Evolutionary conservation across 805 yeast genomes (phyloP), one percentile per base, ranked within the genome.

Genomic region (Starmerella khaoyaiensis): DNA sequence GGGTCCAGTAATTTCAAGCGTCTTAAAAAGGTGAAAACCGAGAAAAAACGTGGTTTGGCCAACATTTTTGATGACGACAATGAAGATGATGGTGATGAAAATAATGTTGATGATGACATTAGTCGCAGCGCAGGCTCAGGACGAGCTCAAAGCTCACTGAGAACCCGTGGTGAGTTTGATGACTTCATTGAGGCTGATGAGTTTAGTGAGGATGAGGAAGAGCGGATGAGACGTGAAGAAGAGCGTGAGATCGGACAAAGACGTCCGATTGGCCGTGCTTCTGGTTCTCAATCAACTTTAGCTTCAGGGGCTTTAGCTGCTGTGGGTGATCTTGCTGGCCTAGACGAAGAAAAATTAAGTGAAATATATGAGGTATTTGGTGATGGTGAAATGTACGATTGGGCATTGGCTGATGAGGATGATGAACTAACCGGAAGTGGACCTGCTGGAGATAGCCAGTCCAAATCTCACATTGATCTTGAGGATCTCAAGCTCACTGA

Each of bases 141-240:
- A 6, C 37, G 12, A n/a, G 33, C 5, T 18, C 33, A 17, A 43
- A 46, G 18, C 50, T 47, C 35, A 44, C 55, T 39, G 59, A 60
- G 52, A n/a, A n/a, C n/a, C n/a, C 63, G 58, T 29, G 94, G 84
- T 54, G 97, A 90, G 58, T 74, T 87, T 51, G 98, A 84, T 56
- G 98, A 86, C 55, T 90, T 90, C 61, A 90, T 90, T 49, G 98
- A 87, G 60, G 96, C 87, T 44, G 98, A 90, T 59, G 96, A 86
- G 57, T 79, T 79, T 53, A 45, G 49, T 35, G 50, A 46, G 16
- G 81, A 93, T 7, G 96, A 83, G 50, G 94, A 42, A 19, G 52
- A 84, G 53, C 84, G 77, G 45, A 79, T 72, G 40, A 61, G 71
- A 16, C 64, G 68, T 36, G 71, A 65, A 42, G 74, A 68, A 40